phyloP scores from a whole-genome alignment of 805 yeast species.

The Candida sithepensis region DNA sequence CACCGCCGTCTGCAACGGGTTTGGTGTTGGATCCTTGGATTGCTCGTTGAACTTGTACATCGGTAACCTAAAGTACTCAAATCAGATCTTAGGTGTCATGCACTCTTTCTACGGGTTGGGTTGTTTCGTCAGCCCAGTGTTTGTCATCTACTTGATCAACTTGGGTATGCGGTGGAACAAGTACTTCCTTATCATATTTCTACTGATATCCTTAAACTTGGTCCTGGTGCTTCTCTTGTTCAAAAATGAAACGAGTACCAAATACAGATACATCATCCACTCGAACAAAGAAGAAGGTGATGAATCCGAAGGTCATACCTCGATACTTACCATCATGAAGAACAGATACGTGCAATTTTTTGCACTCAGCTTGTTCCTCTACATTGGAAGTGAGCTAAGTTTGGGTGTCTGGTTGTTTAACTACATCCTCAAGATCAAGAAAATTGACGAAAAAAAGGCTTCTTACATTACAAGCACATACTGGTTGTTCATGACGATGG shows the following conservation, averaged over 20 bases:
- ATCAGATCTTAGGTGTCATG: conserved; percentile 47
- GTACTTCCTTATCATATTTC: conserved; percentile 38
- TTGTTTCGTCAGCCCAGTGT: conserved; percentile 47
- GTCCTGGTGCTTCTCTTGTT: conserved; percentile 29
- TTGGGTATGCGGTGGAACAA: conserved; percentile 40
- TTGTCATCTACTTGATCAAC: conserved; percentile 40
- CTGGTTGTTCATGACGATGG: conserved; percentile 50
- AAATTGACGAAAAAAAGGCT: conserved; percentile 33
- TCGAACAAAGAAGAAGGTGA: conserved; percentile 11
- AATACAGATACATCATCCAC: conserved; percentile 33
- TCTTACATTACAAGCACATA: conserved; percentile 48
- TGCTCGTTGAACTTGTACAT: conserved; percentile 53
- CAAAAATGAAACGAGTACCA: conserved; percentile 42
- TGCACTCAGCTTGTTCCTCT: conserved; percentile 40
- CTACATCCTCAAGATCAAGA: conserved; percentile 39
- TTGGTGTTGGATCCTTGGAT: conserved; percentile 56
- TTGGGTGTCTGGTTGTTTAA: conserved; percentile 54
- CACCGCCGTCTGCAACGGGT: conserved; percentile 42
- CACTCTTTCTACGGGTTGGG: conserved; percentile 55
- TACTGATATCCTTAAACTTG: conserved; percentile 25
- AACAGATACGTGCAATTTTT: conserved; percentile 39
- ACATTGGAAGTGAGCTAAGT: conserved; percentile 51
- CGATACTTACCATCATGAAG: conserved; percentile 23
- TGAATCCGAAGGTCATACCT: conserved; percentile 19
- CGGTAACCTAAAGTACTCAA: conserved; percentile 43